phyloP scores from a whole-genome alignment of 1,139 yeast species.

The Citeromyces siamensis region DNA sequence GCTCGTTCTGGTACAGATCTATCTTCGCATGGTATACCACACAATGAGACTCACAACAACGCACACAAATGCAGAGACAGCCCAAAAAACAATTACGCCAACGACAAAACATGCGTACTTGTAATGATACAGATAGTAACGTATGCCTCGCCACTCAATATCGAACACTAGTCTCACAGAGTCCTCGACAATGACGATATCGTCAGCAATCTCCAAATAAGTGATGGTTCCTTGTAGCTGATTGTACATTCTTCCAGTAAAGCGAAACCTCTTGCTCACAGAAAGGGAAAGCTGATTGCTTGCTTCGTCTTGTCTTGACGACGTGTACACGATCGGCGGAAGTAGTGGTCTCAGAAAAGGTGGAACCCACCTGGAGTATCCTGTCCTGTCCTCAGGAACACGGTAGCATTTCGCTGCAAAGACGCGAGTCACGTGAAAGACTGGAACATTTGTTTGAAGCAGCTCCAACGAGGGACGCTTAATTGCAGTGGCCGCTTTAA shows the following conservation, averaged over 20 bases:
- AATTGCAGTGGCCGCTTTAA: background rate
- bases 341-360: constrained; percentile 6
- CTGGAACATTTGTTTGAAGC: background rate
- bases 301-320: constrained; percentile 9
- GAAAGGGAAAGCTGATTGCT: background rate
- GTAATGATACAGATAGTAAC: constrained; percentile 42
- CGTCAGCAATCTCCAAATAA: background rate
- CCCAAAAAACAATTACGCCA: constrained; percentile 42
- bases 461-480: background rate
- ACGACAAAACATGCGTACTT: constrained; percentile 30
- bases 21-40: constrained; percentile 8
- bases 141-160: constrained; percentile 38
- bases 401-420: constrained; percentile 2
- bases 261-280: background rate
- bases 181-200: constrained; percentile 1
- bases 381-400: background rate
- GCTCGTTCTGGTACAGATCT: background rate
- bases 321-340: constrained; percentile 7
- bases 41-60: constrained; percentile 14
- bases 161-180: constrained; percentile 3
- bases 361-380: constrained; percentile 4
- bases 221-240: background rate
- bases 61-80: constrained; percentile 21
- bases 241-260: background rate
- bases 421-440: background rate